Conservation (phyloP, 331 rosid species). For the Malus hybrid region DNA sequence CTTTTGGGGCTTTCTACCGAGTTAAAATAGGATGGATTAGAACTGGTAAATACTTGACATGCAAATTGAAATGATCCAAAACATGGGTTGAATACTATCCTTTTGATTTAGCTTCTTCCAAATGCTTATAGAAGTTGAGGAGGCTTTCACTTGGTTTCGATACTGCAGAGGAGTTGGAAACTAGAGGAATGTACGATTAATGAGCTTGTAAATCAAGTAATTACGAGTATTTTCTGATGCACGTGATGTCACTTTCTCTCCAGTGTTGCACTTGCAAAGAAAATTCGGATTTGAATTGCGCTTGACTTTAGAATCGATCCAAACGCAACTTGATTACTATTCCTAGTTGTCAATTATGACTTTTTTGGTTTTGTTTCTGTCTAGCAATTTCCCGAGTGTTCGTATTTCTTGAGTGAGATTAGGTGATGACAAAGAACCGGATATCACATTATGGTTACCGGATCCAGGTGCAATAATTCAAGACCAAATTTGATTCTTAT, state of each 20-base stretch:
- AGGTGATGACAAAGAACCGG: not conserved
- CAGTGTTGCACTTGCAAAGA: not conserved
- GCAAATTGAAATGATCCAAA: not conserved
- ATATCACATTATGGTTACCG: not conserved
- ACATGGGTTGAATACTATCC: not conserved
- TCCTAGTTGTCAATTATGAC: not conserved
- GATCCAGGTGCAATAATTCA: slow-evolving; percentile 10
- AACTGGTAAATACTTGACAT: not conserved
- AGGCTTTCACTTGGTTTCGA: not conserved
- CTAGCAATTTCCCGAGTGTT: not conserved
- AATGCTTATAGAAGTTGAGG: not conserved
- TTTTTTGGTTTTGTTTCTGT: not conserved
- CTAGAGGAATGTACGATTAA: not conserved
- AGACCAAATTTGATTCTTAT: not conserved
- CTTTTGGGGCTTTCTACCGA: not conserved
- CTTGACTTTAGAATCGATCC: not conserved
- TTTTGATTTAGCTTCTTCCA: not conserved
- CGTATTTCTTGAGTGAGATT: not conserved
- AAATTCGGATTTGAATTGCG: not conserved
- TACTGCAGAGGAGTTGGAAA: not conserved
- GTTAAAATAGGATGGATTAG: not conserved
- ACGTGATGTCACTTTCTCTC: not conserved
- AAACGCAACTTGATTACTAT: not conserved
- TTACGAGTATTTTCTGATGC: too few relatives aligned
- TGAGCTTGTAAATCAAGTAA: not conserved